Percentiles rank a stretch among this genome's conserved stretches.
Evolutionary conservation across 1,139 yeast genomes (phyloP).

Genomic region (Suhomyces coccinellae): DNA sequence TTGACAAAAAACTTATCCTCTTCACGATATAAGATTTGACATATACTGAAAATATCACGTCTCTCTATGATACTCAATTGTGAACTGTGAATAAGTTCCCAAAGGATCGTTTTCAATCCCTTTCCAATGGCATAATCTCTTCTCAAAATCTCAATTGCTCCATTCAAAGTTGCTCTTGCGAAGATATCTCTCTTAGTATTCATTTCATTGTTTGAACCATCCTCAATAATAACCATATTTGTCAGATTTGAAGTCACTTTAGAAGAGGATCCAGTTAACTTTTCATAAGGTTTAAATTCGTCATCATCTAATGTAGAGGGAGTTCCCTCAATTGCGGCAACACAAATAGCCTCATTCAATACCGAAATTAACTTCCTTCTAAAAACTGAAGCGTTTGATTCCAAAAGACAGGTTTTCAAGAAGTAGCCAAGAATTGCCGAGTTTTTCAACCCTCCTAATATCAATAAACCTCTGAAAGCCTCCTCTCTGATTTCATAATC

Average conservation of each 20-base stretch:
- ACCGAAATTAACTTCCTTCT: slow-evolving; percentile 50
- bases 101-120: slow-evolving; percentile 59
- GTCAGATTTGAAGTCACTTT: slow-evolving; percentile 19
- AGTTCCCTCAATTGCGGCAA: slow-evolving; percentile 68
- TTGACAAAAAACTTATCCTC: slow-evolving; percentile 59
- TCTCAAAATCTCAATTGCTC: slow-evolving; percentile 67
- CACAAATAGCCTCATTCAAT: slow-evolving; percentile 56
- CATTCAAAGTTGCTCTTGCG: slow-evolving; percentile 52
- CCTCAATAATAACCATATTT: slow-evolving; percentile 52
- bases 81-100: slow-evolving; percentile 71
- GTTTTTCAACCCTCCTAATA: slow-evolving; percentile 77
- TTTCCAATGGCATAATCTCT: slow-evolving; percentile 64
- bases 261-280: slow-evolving; percentile 21
- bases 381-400: slow-evolving; percentile 50
- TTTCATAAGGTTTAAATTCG: slow-evolving; percentile 48
- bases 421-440: slow-evolving; percentile 59
- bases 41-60: slow-evolving; percentile 62
- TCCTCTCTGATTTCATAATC: slow-evolving; percentile 58
- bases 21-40: slow-evolving; percentile 68
- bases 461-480: slow-evolving; percentile 69
- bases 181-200: slow-evolving; percentile 45
- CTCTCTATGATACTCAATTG: slow-evolving; percentile 59
- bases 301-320: slow-evolving; percentile 57
- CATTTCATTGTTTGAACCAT: slow-evolving; percentile 46
- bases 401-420: slow-evolving; percentile 58